Evolutionary conservation across 176 grass and related monocot genomes (phyloP).

Genomic region (Musa beccarii): DNA sequence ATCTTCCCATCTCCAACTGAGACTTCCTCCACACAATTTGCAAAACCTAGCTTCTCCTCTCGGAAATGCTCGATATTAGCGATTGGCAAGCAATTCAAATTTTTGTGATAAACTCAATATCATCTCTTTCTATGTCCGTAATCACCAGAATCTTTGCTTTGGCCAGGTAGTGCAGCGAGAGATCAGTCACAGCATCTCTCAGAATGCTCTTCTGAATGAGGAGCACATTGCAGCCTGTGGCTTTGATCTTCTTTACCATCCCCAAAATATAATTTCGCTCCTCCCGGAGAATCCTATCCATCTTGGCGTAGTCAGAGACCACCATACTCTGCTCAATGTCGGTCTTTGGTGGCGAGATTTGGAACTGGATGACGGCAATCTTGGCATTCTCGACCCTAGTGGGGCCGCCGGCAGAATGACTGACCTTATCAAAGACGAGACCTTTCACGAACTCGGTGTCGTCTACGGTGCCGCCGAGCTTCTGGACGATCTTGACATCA

Average conservation of each 20-base stretch:
- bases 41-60: constrained; percentile 70
- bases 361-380: constrained; percentile 94
- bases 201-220: constrained; percentile 93
- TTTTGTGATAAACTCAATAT: constrained; percentile 97
- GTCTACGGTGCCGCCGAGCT: constrained; percentile 71
- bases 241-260: constrained; percentile 96
- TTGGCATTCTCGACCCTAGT: constrained; percentile 71
- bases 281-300: constrained; percentile 85
- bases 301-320: constrained; percentile 77
- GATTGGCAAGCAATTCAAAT: constrained; percentile 79
- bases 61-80: constrained; percentile 94
- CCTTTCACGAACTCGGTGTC: constrained; percentile 68
- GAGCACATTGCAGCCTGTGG: constrained; percentile 70
- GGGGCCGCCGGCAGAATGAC: constrained; percentile 57
- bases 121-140: constrained; percentile 86
- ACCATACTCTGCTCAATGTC: constrained; percentile 93
- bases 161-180: constrained; percentile 85
- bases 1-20: constrained; percentile 79
- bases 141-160: constrained; percentile 86
- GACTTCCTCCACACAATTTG: constrained; percentile 73
- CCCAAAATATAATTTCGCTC: constrained; percentile 83
- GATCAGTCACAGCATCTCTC: constrained; percentile 74
- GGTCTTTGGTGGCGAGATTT: constrained; percentile 84
- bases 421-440: constrained; percentile 82
- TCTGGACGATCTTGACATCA: constrained; percentile 68